Conservation (phyloP, 1,284 basidiomycete genomes). For the Meripilus lineatus region DNA sequence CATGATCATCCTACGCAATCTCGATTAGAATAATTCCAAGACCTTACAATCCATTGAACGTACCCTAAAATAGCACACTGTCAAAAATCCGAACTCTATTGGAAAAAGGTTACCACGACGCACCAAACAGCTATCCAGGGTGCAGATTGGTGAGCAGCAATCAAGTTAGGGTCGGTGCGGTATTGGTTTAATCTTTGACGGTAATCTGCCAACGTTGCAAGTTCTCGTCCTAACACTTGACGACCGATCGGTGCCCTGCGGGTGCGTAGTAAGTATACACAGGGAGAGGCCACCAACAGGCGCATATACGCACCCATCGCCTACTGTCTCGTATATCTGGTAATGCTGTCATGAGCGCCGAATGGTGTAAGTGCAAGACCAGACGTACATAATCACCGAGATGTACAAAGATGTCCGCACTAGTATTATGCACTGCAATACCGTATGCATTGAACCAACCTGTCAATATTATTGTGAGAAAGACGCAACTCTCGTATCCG, state of each 20-base stretch:
- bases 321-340: neutral
- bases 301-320: conserved; percentile 42
- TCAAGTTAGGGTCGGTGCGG: conserved; percentile 48
- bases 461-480: conserved; percentile 10
- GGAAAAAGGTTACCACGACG: conserved; percentile 10
- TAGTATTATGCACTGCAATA: conserved; percentile 50
- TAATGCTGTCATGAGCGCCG: neutral
- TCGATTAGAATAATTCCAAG: neutral
- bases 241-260: conserved; percentile 43
- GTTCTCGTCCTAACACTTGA: conserved; percentile 45
- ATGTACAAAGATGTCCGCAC: conserved; percentile 57
- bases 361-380: neutral
- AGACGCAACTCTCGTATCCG: neutral
- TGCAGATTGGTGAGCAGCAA: conserved; percentile 43
- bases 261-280: neutral
- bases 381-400: conserved; percentile 57
- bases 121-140: conserved; percentile 62
- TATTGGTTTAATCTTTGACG: conserved; percentile 58
- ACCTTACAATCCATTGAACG: conserved; percentile 4
- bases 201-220: conserved; percentile 60
- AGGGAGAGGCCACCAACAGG: conserved; percentile 28
- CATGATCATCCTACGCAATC: conserved; percentile 48
- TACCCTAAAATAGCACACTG: no score
- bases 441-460: conserved; percentile 71
- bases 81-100: neutral